Conservation (phyloP, 2,329 filamentous ascomycete species). For the Dothideomycetidae sp. region DNA sequence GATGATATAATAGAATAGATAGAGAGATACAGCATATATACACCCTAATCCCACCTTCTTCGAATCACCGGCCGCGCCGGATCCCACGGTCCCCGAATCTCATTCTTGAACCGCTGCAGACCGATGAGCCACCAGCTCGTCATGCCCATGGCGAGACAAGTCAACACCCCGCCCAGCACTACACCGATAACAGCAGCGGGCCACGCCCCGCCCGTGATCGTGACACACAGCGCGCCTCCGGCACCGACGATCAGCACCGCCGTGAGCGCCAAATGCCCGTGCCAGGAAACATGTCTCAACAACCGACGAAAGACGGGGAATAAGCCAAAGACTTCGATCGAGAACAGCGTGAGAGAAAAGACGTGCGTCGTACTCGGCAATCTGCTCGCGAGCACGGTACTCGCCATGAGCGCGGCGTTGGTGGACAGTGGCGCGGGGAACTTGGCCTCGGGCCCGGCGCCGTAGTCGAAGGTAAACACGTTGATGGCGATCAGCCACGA, state of each 20-base stretch:
- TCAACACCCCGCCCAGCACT: slow-evolving; percentile 58
- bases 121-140: slow-evolving; percentile 98
- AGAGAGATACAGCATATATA: not conserved
- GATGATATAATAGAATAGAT: not conserved
- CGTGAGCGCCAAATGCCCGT: slow-evolving; percentile 65
- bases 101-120: slow-evolving; percentile 96
- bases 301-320: slow-evolving; percentile 96
- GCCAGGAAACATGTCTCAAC: slow-evolving; percentile 66
- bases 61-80: slow-evolving; percentile 79
- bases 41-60: slow-evolving; percentile 39
- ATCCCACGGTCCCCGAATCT: slow-evolving; percentile 96
- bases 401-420: slow-evolving; percentile 92
- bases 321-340: slow-evolving; percentile 90
- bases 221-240: slow-evolving; percentile 59
- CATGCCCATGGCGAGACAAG: slow-evolving; percentile 69
- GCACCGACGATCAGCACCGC: slow-evolving; percentile 63
- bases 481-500: slow-evolving; percentile 90
- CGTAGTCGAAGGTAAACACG: slow-evolving; percentile 96
- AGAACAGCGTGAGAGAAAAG: slow-evolving; percentile 88
- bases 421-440: slow-evolving; percentile 71
- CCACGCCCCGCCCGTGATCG: slow-evolving; percentile 40
- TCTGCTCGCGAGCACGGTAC: slow-evolving; percentile 80
- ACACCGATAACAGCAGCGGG: slow-evolving; percentile 54
- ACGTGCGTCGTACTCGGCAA: slow-evolving; percentile 85
- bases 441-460: slow-evolving; percentile 47